Evolutionary conservation across 2,329 filamentous ascomycete species (phyloP), one percentile per base, ranked within the genome.

Genomic region (Colletotrichum destructivum): DNA sequence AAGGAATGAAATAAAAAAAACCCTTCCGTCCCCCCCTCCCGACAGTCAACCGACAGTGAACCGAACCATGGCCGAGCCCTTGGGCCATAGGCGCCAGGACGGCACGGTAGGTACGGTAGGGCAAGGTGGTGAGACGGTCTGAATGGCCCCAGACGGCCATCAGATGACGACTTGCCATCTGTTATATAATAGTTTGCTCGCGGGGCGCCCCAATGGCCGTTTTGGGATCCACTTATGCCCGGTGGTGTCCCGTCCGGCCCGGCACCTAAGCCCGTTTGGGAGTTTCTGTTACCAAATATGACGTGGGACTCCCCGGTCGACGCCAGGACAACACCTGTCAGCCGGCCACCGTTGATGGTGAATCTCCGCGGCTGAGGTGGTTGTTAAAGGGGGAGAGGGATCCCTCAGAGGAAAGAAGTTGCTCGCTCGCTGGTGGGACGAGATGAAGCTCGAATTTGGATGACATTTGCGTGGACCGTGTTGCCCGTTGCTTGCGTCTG

Each of bases 241-340:
- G 57, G 56, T 26, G 64, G 56, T 46, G 64, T 57, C 46, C 63
- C 63, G 71, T 66, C 60, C 42, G 64, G 65, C 38, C 51, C 72
- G 65, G 72, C n/a, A 52, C 13, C 70, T 71, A 74, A 66, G 38
- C 75, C 74, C 8, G 7, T 65, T 75, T 66, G 54, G 51, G 74
- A 71, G 70, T 77, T 77, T 76, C 74, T 78, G 66, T 77, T 78
- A 78, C 74, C 74, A 75, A 78, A 76, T 74, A 74, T 74, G 68
- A 76, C 69, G 73, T 69, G 40, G 38, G 21, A 26, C 66, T 49
- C 55, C 55, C 66, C 31, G 26, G 51, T 55, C 52, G 62, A 52
- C 49, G 62, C 55, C 62, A 59, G 35, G 68, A 63, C 62, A 46
- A 46, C 47, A 26, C 26, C 38, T 44, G 15, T 69, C 46, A 69